Evolutionary conservation across 108 stramenopile species (phyloP).

Genomic region (Cylindrotheca fusiformis): DNA sequence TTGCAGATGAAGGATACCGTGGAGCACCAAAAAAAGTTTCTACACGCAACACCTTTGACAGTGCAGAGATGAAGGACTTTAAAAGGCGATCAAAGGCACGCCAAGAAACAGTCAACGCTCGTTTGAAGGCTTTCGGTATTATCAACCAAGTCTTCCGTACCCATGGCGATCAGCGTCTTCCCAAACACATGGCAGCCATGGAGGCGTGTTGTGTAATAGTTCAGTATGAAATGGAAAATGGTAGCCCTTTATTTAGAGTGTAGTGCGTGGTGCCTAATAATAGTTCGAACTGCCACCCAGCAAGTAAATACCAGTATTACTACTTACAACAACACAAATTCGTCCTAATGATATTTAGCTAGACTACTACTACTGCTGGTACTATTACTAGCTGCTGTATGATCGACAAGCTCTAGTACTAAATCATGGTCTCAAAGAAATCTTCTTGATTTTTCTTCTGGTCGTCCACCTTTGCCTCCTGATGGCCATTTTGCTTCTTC

Average conservation of each 20-base stretch:
- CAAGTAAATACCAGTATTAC: too few species aligned
- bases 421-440: too few species aligned
- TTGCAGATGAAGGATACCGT: constrained; percentile 26
- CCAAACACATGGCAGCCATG: constrained; percentile 25
- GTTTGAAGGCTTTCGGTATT: constrained; percentile 30
- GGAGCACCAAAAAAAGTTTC: constrained; percentile 2
- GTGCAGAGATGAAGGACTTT: constrained; percentile 7
- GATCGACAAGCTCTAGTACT: too few species aligned
- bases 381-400: too few species aligned
- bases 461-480: too few species aligned
- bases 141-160: constrained; percentile 20
- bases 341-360: too few species aligned
- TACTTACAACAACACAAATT: too few species aligned
- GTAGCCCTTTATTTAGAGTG: constrained; percentile 27
- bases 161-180: constrained; percentile 4
- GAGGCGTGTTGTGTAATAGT: constrained; percentile 42
- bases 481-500: too few species aligned
- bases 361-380: too few species aligned
- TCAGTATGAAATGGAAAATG: constrained; percentile 41
- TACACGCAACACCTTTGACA: not conserved
- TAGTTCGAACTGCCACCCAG: too few species aligned
- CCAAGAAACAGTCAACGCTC: constrained; percentile 38
- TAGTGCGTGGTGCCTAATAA: too few species aligned
- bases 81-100: constrained; percentile 20
- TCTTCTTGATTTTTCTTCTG: too few species aligned